Base-by-base conservation (phyloP, 2,329 filamentous ascomycete species). In the Botryotinia convoluta region DNA sequence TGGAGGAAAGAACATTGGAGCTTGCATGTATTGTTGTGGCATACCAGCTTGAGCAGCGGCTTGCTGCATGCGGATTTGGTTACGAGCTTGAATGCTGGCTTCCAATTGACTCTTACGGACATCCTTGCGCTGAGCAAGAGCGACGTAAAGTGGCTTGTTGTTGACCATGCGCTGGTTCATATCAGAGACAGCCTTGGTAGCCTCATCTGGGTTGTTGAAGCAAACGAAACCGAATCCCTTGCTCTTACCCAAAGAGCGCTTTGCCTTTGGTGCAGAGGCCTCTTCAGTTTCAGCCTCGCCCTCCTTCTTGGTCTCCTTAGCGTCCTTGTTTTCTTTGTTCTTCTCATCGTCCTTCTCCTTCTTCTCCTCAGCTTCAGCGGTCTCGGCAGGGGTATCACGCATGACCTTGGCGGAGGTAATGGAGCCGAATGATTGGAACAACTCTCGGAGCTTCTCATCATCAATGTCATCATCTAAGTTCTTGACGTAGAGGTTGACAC, bases 141-240 rank as follows among this genome's bases (percentile, higher is more conserved):
- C 96, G 81, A 99, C 96, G 82, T 99, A 99, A 75, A 99, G 89
- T 73, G 96, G 96, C 91, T 99, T 99, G 86, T 89, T 90, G 84
- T 95, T 92, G 79, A 98, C 88, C 96, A 99, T 99, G 84, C 96
- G 94, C 88, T 98, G 95, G 88, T 99, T 99, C 94, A 98, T 98
- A 85, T 99, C 96, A 75, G 95, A 94, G 77, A 99, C 95, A 77
- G 96, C 96, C 90, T 98, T 98, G 86, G 95, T 98, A 78, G 96
- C 96, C 84, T 99, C 96, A 81, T 99, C 96, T 75, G 96, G 95
- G 88, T 97, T 98, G 89, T 93, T 96, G 88, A 99, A 99, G 92
- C 96, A 99, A 82, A 99, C 96, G 84, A 99, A 99, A 80, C 96
- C 96, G 83, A 99, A 99, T 83, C 96, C 96, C 89, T 98, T 99